These are phyloP conservation scores for Hortiboletus flavorubellus DNA, from an alignment of 768 basidiomycete species.

Conservation along the genomic window DNA sequence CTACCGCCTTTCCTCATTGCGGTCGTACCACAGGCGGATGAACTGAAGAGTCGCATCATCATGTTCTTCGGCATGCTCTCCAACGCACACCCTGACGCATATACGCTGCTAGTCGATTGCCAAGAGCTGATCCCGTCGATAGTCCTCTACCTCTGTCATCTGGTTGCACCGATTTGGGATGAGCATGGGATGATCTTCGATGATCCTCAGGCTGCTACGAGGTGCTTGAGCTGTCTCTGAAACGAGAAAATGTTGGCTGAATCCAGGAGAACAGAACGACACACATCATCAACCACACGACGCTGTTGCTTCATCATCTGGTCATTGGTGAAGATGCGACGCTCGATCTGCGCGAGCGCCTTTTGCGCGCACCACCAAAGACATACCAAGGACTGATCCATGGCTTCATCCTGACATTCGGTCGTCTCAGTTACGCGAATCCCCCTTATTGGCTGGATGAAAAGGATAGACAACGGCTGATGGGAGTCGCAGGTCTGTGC, in stretches of 20 bases:
- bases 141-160: constrained; percentile 49
- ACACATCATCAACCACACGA: constrained; percentile 47
- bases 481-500: constrained; percentile 46
- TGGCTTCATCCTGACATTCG: constrained; percentile 73
- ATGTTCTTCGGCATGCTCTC: constrained; percentile 41
- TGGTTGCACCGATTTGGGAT: constrained; percentile 64
- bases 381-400: constrained; percentile 62
- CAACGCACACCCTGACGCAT: constrained; percentile 37
- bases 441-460: constrained; percentile 56
- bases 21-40: constrained; percentile 31
- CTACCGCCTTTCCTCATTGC: neutral
- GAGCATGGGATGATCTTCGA: constrained; percentile 45
- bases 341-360: constrained; percentile 53
- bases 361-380: constrained; percentile 52
- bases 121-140: constrained; percentile 62
- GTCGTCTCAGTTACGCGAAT: constrained; percentile 69
- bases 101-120: constrained; percentile 43
- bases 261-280: constrained; percentile 41
- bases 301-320: constrained; percentile 62
- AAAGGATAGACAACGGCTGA: constrained; percentile 39
- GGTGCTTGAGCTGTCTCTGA: constrained; percentile 12
- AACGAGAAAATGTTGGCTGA: neutral
- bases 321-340: constrained; percentile 47
- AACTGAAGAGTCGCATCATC: constrained; percentile 37
- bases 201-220: constrained; percentile 31